phyloP scores from a whole-genome alignment of 441 rosid genomes.

The Capsella rubella region DNA sequence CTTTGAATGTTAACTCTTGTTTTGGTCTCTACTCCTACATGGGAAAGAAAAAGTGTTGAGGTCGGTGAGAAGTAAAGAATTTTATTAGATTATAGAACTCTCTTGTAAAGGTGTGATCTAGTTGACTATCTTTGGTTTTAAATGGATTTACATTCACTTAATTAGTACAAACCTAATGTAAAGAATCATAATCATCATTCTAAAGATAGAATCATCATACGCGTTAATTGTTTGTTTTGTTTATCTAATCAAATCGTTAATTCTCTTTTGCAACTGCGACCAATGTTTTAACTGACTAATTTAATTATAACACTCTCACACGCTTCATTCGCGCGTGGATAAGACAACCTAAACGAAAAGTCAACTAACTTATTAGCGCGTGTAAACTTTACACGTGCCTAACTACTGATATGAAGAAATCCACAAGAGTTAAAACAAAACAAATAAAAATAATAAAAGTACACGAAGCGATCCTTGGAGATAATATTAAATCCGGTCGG shows the following conservation, averaged over 20 bases:
- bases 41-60: too few relatives aligned
- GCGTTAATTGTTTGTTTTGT: background rate
- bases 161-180: background rate
- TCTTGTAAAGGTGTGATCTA: too few relatives aligned
- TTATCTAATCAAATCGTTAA: background rate
- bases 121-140: background rate
- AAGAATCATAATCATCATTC: background rate
- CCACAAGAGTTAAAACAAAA: background rate
- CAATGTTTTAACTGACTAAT: background rate
- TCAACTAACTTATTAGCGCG: constrained; percentile 30
- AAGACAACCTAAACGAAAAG: background rate
- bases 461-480: constrained; percentile 16
- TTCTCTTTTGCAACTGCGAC: background rate
- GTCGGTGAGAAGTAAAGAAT: too few relatives aligned
- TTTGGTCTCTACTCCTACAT: background rate
- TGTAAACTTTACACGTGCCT: constrained; percentile 5
- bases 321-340: constrained; percentile 4
- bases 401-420: background rate
- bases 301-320: background rate
- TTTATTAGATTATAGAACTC: background rate
- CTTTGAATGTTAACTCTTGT: background rate
- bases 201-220: too few relatives aligned
- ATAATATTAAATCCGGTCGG: constrained; percentile 5
- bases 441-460: background rate
- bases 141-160: background rate